Percentiles rank a stretch among this genome's conserved stretches.
Evolutionary conservation across 2,329 filamentous ascomycete genomes (phyloP).

Genomic region (Stenocarpella maydis): DNA sequence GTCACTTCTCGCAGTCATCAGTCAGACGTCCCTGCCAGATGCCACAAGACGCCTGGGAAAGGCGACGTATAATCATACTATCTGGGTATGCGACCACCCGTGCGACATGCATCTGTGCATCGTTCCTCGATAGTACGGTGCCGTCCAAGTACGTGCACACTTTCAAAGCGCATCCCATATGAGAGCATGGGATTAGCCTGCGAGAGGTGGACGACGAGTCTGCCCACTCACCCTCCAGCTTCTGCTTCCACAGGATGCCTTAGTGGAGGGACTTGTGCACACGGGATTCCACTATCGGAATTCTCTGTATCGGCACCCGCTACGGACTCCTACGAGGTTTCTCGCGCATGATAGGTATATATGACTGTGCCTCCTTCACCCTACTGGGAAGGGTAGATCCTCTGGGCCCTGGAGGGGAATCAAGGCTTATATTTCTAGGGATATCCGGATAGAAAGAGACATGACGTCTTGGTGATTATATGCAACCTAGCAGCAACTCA

Average conservation of each 20-base stretch:
- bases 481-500: background rate
- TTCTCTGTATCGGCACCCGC: background rate
- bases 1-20: background rate
- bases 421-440: slow-evolving; percentile 20
- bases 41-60: no score
- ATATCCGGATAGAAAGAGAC: slow-evolving; percentile 11
- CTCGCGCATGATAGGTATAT: background rate
- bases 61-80: no score
- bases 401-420: background rate
- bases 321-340: background rate
- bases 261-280: background rate
- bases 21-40: no score
- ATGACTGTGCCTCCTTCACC: background rate
- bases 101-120: no score
- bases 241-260: background rate
- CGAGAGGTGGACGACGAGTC: background rate
- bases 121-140: background rate
- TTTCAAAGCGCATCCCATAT: background rate
- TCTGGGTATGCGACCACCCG: no score
- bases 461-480: background rate
- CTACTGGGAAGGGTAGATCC: background rate
- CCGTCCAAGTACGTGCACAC: background rate
- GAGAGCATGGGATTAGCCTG: background rate
- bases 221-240: no score
- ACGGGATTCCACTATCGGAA: background rate